These are phyloP conservation scores for Podaxis sp. DNA, from an alignment of 768 basidiomycete species.

Conservation along the genomic window DNA sequence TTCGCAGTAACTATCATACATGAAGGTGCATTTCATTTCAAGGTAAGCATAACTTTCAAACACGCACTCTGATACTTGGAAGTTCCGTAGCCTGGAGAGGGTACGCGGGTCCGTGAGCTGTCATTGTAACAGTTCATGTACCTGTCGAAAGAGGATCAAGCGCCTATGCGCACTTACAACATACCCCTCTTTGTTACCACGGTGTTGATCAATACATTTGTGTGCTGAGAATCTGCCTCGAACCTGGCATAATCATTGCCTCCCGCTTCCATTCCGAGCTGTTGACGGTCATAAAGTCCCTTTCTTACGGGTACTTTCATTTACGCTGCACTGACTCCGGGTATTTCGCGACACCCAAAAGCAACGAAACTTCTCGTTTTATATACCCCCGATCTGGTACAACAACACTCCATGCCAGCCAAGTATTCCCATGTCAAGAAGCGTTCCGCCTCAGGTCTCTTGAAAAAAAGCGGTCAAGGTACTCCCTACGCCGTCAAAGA, in stretches of 20 bases:
- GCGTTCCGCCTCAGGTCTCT: slow-evolving; percentile 41
- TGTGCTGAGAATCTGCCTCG: not conserved
- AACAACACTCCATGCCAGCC: slow-evolving; percentile 45
- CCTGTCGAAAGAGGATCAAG: not conserved
- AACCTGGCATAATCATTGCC: not conserved
- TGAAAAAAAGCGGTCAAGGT: slow-evolving; percentile 38
- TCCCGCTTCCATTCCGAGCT: not conserved
- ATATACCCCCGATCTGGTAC: not conserved
- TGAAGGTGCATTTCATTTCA: too few relatives aligned
- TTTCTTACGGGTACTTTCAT: not conserved
- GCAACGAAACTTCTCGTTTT: not conserved
- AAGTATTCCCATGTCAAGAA: slow-evolving; percentile 79
- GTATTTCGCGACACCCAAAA: not conserved
- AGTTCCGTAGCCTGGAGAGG: not conserved
- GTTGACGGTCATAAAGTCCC: not conserved
- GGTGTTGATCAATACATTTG: not conserved
- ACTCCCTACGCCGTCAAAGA: slow-evolving; percentile 28
- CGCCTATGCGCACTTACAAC: not conserved
- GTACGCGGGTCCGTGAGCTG: not conserved
- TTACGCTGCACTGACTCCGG: not conserved
- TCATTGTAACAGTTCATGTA: not conserved
- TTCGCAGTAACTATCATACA: too few relatives aligned
- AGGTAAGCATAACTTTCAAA: not conserved
- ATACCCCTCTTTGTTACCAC: not conserved
- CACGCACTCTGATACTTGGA: too few relatives aligned